phyloP scores from a whole-genome alignment of 306 rosid species.

The Cercis canadensis region DNA sequence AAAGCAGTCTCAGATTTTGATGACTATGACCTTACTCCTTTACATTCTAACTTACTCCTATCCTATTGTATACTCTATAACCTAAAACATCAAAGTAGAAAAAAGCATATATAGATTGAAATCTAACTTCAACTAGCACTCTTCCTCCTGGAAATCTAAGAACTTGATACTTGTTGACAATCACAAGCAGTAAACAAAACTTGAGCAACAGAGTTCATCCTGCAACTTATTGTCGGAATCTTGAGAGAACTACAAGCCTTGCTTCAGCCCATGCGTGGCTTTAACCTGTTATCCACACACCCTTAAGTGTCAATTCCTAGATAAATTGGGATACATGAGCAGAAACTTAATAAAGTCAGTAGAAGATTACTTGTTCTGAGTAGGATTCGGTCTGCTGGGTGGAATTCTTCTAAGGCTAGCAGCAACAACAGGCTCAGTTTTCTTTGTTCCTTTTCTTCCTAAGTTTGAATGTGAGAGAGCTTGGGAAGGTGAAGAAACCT shows the following conservation, averaged over 20 bases:
- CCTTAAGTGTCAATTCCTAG: constrained; percentile 29
- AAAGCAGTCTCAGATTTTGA: constrained; percentile 13
- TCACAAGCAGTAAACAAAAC: neutral
- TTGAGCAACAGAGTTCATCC: constrained; percentile 31
- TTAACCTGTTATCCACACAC: constrained; percentile 51
- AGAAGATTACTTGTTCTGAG: constrained; percentile 75
- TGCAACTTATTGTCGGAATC: constrained; percentile 31
- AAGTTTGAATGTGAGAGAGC: constrained; percentile 20
- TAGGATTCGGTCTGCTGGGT: constrained; percentile 82
- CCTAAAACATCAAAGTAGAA: constrained; percentile 34
- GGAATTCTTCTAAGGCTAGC: constrained; percentile 73
- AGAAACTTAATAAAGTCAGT: constrained; percentile 7
- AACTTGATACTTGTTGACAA: neutral
- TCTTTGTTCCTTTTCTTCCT: constrained; percentile 28
- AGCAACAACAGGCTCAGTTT: constrained; percentile 38
- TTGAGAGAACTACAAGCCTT: constrained; percentile 31
- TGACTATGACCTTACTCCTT: constrained; percentile 30
- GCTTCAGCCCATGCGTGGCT: constrained; percentile 55
- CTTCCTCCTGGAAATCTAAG: constrained; percentile 24
- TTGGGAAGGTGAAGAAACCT: constrained; percentile 39
- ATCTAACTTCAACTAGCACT: constrained; percentile 33
- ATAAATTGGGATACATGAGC: constrained; percentile 33
- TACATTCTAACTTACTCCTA: constrained; percentile 31
- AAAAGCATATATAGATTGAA: neutral
- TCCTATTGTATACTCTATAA: constrained; percentile 37